Evolutionary conservation across 352 stramenopile species (phyloP).

Genomic region (Pythium aquatile): DNA sequence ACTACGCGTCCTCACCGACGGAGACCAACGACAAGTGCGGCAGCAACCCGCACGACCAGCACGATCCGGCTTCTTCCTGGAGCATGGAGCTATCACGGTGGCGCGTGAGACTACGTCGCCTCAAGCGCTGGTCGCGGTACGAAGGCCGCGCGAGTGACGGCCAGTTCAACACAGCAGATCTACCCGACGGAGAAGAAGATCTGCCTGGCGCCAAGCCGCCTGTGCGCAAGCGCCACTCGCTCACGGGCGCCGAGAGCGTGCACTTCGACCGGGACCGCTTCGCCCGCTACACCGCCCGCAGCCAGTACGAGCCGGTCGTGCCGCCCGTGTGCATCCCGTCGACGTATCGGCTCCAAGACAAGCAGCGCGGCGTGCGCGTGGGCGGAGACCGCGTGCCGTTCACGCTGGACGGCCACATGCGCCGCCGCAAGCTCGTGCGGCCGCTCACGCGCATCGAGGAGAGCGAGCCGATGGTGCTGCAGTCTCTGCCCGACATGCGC

Average conservation of each 20-base stretch:
- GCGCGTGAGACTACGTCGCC: constrained; percentile 24
- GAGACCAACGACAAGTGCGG: background rate
- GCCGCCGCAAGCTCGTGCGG: constrained; percentile 24
- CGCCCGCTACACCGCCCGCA: background rate
- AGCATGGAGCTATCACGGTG: constrained; percentile 26
- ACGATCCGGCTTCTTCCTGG: constrained; percentile 20
- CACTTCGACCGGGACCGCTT: background rate
- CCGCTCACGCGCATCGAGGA: constrained; percentile 23
- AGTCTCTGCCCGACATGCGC: constrained; percentile 24
- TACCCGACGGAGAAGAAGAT: constrained; percentile 11
- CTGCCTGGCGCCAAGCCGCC: background rate
- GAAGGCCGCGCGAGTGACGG: constrained; percentile 25
- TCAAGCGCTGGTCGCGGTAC: constrained; percentile 26
- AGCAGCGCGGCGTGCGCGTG: constrained; percentile 25
- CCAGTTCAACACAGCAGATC: constrained; percentile 22
- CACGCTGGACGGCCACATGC: constrained; percentile 29
- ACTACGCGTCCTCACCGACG: background rate
- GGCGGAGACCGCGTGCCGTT: constrained; percentile 28
- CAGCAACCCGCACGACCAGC: background rate
- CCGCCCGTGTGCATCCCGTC: constrained; percentile 30
- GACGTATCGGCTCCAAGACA: constrained; percentile 27
- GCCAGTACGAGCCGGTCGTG: constrained; percentile 25
- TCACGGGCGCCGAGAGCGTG: constrained; percentile 14
- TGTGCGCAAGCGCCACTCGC: constrained; percentile 15
- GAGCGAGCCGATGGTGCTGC: constrained; percentile 12